Conservation (phyloP, 2,329 filamentous ascomycete species). For the Escovopsis weberi region DNA sequence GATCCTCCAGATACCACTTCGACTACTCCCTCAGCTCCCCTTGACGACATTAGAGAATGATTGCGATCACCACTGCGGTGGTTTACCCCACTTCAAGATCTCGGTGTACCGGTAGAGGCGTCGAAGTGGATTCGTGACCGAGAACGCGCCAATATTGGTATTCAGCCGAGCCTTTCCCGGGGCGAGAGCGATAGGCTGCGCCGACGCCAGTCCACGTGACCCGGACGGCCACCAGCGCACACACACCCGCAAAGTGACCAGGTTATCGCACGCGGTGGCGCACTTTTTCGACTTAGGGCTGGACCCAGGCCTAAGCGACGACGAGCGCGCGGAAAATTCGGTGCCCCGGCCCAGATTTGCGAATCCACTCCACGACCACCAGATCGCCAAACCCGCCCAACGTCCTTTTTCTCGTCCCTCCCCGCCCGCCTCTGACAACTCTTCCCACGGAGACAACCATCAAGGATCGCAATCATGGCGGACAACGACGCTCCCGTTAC, state of each 20-base stretch:
- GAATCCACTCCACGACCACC: slow-evolving; percentile 13
- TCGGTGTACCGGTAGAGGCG: background rate
- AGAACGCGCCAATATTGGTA: no score
- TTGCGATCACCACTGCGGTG: no score
- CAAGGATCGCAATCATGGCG: slow-evolving; percentile 63
- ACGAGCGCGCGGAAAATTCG: slow-evolving; percentile 21
- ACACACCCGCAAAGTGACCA: no score
- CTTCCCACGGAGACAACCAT: slow-evolving; percentile 19
- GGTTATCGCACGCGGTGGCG: background rate
- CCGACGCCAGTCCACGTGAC: no score
- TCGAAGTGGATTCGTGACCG: no score
- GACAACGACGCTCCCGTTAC: slow-evolving; percentile 65
- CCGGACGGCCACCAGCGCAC: no score
- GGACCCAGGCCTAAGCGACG: slow-evolving; percentile 29
- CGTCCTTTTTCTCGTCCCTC: no score
- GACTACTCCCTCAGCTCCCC: background rate
- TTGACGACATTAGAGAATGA: background rate
- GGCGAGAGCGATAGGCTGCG: no score
- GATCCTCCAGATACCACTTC: background rate
- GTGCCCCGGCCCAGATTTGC: slow-evolving; percentile 14
- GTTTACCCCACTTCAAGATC: no score
- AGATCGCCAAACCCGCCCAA: no score
- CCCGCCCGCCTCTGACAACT: slow-evolving; percentile 14
- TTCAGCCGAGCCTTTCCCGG: no score
- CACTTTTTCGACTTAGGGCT: slow-evolving; percentile 25